Base-by-base conservation (phyloP, 2,329 filamentous ascomycete genomes). In the Verticillium alfalfae region DNA sequence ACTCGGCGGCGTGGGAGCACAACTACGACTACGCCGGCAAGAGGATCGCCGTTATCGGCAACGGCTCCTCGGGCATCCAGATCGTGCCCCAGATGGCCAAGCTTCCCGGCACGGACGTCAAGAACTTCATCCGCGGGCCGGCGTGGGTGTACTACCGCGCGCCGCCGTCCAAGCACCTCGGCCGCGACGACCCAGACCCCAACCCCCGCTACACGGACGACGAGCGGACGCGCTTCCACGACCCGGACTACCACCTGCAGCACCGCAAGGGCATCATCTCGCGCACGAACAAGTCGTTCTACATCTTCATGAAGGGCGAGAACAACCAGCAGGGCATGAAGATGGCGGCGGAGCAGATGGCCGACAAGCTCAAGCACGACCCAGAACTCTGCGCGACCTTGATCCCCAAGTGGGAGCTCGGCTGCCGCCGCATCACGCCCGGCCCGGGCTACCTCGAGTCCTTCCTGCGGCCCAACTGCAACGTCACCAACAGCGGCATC, bases 191-290 rank as follows among this genome's bases (percentile, higher is more conserved):
- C 26, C 66, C 70, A 3, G 71, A 72, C 6, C 68, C 70, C 41
- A 76, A 63, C 10, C 68, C 70, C 0, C 37, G 62, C 7, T 72
- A 72, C 45, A 63, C 68, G 1, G 69, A 72, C 1, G 63, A 77
- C 34, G 80, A 85, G 22, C 76, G 83, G 59, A 72, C 78, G 1
- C 76, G 81, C 13, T 78, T 79, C 0, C 65, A 87, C 62, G 82
- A 87, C 62, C 83, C 84, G 0, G 74, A 80, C 12, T 76, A 71
- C 15, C 87, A 87, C 66, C 70, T 84, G 1, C 66, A 74, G 9
- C 82, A 82, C 62, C 75, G 81, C 18, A 82, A 79, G 61, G 73
- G 72, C 5, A 66, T 66, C 54, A 61, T 63, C 26, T 62, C 61
- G 18, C 34, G 63, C 5, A 70, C 69, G 0, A 72, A 72, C 31